A percentile compares a stretch with the other conserved stretches of the same genome.
phyloP scores from a whole-genome alignment of 257 asterid species.

The Datura wrightii region DNA sequence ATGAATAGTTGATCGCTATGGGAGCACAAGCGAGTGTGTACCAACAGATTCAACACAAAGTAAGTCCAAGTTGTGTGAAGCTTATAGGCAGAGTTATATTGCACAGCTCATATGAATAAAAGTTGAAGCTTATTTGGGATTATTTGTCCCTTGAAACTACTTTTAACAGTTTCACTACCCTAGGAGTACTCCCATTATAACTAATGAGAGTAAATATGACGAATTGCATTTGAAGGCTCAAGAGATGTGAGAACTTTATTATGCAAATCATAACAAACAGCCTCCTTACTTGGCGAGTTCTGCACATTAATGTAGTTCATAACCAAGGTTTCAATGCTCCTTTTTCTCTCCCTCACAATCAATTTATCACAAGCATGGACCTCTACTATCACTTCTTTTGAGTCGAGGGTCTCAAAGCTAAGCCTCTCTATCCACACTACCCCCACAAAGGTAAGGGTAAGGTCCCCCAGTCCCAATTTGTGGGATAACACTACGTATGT shows the following conservation, averaged over 20 bases:
- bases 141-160: background rate
- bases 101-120: background rate
- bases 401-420: no score
- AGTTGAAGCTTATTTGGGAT: background rate
- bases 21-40: background rate
- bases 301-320: background rate
- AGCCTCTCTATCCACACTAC: no score
- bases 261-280: background rate
- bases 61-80: background rate
- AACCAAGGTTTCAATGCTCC: background rate
- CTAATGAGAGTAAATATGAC: background rate
- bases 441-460: no score
- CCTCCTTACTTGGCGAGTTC: background rate
- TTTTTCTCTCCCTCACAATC: background rate
- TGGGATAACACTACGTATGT: no score
- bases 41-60: background rate
- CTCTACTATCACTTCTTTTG: no score
- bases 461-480: no score
- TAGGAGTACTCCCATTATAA: background rate
- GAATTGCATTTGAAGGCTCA: background rate
- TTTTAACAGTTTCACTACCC: background rate
- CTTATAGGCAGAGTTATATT: background rate
- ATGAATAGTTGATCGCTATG: background rate
- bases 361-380: no score
- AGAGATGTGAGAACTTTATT: background rate